Evolutionary conservation across 1,284 basidiomycete genomes (phyloP), one percentile per base, ranked within the genome.

Genomic region (Fomitiporia mediterranea): DNA sequence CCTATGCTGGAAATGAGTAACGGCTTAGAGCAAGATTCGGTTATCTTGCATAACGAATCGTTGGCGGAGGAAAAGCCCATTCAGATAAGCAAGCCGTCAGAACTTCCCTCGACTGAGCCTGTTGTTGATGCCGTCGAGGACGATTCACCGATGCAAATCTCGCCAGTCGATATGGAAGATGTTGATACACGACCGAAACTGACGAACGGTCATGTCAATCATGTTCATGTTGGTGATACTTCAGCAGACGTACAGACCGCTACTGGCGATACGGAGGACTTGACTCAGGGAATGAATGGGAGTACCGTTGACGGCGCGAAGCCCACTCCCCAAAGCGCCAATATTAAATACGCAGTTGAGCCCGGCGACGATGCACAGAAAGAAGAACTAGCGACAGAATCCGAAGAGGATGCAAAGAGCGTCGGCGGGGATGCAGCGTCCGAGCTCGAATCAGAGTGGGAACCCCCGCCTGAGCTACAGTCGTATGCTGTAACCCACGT

Each of bases 401-500:
- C n/a, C n/a, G 57, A 55, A 2, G 59, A 56, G 8, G 55, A 56
- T 9, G 58, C 46, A 21, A 57, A 53, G 3, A 55, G 55, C 32
- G 61, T 61, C 25, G 66, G 61, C 21, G 58, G 61, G 27, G 55
- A 54, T 34, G 50, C 34, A 27, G 51, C 44, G 9, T 48, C 27
- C 32, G 60, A 64, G 38, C 30, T 35, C 6, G 51, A 56, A 53
- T 49, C 54, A 17, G 42, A 63, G 68, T 50, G 56, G 61, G 6
- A 64, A 62, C 72, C 86, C 49, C 83, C 84, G 5, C 73, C 74
- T 13, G 83, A 89, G 62, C 72, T 90, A 32, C 77, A 76, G 51
- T 77, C 81, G 0, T 89, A 81, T 60, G 82, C 86, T 11, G 83
- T 86, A 25, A 79, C 84, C 1, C 82, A 80, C 1, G 79, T 89